phyloP scores from a whole-genome alignment of 139 green algal genomes.

The Coccomyxa sp. region DNA sequence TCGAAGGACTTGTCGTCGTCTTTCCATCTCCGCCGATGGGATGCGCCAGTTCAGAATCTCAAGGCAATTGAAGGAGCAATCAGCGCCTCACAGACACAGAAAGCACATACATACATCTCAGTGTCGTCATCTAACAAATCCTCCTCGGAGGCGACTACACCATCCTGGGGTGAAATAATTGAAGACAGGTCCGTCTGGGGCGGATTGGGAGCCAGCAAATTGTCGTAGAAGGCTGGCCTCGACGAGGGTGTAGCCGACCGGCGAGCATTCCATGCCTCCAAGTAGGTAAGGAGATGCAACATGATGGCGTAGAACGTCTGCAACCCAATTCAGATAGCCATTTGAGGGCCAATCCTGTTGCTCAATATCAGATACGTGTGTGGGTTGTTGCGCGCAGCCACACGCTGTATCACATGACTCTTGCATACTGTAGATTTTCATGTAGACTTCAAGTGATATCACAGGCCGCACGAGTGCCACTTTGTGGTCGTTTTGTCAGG shows the following conservation, averaged over 20 bases:
- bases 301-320: not conserved
- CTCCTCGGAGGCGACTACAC: not conserved
- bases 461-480: not conserved
- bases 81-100: not conserved
- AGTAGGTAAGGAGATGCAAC: not conserved
- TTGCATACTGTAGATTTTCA: not conserved
- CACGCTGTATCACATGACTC: not conserved
- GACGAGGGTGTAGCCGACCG: no score
- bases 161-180: not conserved
- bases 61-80: not conserved
- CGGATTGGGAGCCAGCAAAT: not conserved
- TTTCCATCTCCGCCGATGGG: not conserved
- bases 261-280: not conserved
- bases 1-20: not conserved
- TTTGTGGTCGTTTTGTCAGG: slow-evolving; percentile 1
- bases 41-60: not conserved
- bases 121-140: no score
- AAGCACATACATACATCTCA: no score
- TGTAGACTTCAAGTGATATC: slow-evolving; percentile 1
- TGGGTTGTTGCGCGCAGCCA: not conserved
- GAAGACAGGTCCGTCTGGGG: not conserved
- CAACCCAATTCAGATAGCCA: not conserved
- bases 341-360: not conserved
- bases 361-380: not conserved
- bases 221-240: not conserved